Percentiles rank a stretch among this genome's conserved stretches.
These are phyloP conservation scores for Pichia terricola DNA, from an alignment of 1,139 yeast genomes.

Conservation along the genomic window DNA sequence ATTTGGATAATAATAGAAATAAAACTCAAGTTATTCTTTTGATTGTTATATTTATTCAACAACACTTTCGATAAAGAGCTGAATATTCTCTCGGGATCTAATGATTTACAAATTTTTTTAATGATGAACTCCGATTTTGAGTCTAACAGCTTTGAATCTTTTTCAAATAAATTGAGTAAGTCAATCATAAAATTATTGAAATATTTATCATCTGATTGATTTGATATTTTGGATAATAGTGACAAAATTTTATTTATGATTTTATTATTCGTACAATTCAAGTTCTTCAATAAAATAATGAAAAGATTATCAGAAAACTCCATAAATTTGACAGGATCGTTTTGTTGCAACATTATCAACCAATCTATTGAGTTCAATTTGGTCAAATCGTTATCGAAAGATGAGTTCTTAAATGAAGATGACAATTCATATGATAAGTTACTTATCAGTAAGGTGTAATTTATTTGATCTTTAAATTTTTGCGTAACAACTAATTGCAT, in stretches of 20 bases:
- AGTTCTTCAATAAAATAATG: constrained; percentile 67
- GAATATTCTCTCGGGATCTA: constrained; percentile 78
- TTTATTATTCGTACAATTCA: constrained; percentile 78
- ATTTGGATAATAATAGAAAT: constrained; percentile 79
- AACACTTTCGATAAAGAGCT: constrained; percentile 73
- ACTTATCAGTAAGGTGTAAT: constrained; percentile 49
- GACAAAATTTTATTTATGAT: constrained; percentile 74
- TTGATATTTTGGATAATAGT: constrained; percentile 69
- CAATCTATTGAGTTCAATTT: constrained; percentile 83
- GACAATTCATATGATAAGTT: constrained; percentile 52
- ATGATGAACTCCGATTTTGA: constrained; percentile 78
- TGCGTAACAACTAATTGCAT: constrained; percentile 33
- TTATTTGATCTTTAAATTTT: constrained; percentile 28
- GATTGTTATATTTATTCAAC: constrained; percentile 26
- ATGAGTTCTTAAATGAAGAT: constrained; percentile 49
- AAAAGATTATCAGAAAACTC: constrained; percentile 59
- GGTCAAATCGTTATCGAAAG: constrained; percentile 49
- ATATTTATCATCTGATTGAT: constrained; percentile 67
- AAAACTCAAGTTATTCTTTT: constrained; percentile 28
- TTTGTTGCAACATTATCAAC: constrained; percentile 74
- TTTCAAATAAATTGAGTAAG: constrained; percentile 58
- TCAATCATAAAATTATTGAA: constrained; percentile 70
- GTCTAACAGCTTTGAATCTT: constrained; percentile 53
- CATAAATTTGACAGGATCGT: constrained; percentile 54
- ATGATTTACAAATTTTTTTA: constrained; percentile 70